Evolutionary conservation across 805 yeast genomes (phyloP).

Genomic region (Yamadazyma paraphyllophila): DNA sequence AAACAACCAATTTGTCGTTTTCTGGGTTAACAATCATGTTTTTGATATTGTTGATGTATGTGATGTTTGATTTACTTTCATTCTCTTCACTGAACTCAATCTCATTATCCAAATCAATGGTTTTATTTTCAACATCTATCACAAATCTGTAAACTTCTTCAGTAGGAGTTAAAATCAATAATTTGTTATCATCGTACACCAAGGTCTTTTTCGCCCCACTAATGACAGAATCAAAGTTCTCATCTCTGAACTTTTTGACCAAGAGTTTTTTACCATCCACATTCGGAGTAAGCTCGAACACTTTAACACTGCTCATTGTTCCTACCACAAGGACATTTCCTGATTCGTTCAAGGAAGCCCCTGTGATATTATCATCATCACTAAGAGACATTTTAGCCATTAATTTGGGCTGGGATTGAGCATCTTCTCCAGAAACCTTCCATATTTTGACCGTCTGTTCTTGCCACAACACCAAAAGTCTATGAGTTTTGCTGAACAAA

Average conservation of each 20-base stretch:
- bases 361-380: slow-evolving; percentile 78
- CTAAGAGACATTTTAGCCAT: slow-evolving; percentile 63
- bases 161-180: slow-evolving; percentile 57
- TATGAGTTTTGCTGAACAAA: slow-evolving; percentile 42
- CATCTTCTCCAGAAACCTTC: slow-evolving; percentile 41
- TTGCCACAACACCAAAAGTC: slow-evolving; percentile 72
- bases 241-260: slow-evolving; percentile 54
- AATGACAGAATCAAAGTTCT: slow-evolving; percentile 34
- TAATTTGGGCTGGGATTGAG: slow-evolving; percentile 45
- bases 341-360: slow-evolving; percentile 62
- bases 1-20: slow-evolving; percentile 49
- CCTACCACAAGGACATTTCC: slow-evolving; percentile 71
- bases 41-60: slow-evolving; percentile 52
- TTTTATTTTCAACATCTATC: slow-evolving; percentile 30
- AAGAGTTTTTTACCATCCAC: slow-evolving; percentile 36
- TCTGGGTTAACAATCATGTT: slow-evolving; percentile 49
- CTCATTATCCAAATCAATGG: slow-evolving; percentile 41
- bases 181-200: slow-evolving; percentile 44
- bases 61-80: slow-evolving; percentile 17
- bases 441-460: slow-evolving; percentile 82
- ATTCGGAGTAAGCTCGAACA: slow-evolving; percentile 57
- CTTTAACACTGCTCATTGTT: slow-evolving; percentile 62
- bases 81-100: slow-evolving; percentile 27
- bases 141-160: slow-evolving; percentile 53
- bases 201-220: slow-evolving; percentile 57